Evolutionary conservation across 371 early-diverging fungal species (phyloP), one percentile per base, ranked within the genome.

Genomic region (Mucor velutinosus): DNA sequence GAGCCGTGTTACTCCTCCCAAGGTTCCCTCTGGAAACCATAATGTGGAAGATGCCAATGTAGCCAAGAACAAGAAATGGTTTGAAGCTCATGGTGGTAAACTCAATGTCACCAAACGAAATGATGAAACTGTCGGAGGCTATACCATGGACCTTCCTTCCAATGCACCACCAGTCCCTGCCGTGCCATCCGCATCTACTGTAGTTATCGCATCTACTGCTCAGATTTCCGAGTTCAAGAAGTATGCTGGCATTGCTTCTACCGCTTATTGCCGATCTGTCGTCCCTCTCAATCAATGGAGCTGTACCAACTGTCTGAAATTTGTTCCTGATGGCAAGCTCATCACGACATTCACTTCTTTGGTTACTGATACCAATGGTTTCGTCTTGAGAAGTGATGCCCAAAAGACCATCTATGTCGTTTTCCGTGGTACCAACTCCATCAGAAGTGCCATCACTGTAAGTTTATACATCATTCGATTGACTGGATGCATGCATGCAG

Each of bases 341-440:
- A 61, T 76, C 15, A 45, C 21, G 8, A 65, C 76, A 2, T 76
- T 73, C n/a, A 67, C 27, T 2, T 69, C 76, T 39, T 17, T 63
- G 14, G 43, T 66, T 6, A 60, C 64, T 27, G 70, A 70, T 23
- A 73, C 73, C 17, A 70, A 65, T 58, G 76, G 76, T 11, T 73
- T 53, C 57, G 64, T 76, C 35, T 41, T 67, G 25, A 69, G 70
- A 37, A 69, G 67, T 47, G 76, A 73, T 35, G 37, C 49, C 7
- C 64, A 70, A 23, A 76, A 73, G 49, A 51, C 67, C 17, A 76
- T 76, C 7, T 63, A 72, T 33, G 25, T 76, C 11, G 66, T 66
- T 3, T 76, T 73, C 62, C 65, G 76, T 29, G 76, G 76, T 32
- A 71, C 75, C 11, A 75, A 68, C 41, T 75, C 75, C 23, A 62